Evolutionary conservation across 139 green algal genomes (phyloP), one percentile per base, ranked within the genome.

Genomic region (Chlamydomonas sp.): DNA sequence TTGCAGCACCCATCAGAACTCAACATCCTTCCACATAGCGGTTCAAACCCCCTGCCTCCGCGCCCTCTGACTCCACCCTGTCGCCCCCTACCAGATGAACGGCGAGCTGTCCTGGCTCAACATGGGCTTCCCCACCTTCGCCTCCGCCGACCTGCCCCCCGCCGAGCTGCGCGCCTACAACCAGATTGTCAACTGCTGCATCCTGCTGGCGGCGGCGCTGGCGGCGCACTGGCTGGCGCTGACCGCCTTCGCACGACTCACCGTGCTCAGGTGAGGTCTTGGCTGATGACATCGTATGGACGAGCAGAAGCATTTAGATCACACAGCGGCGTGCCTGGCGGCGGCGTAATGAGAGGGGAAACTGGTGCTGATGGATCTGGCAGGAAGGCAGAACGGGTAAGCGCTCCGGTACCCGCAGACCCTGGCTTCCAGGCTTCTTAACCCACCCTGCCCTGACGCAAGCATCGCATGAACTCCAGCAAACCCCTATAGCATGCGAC

Each of bases 101-200:
- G 8, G 3, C 62, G 73, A 75, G 5, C 83, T 87, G 62, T 7
- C 7, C 63, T 87, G 83, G 83, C 62, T 87, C 31, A 87, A 80
- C 72, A 72, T 87, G n/a, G 83, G 31, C 14, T 87, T 87, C 83
- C 64, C 62, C 62, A 87, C 83, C 63, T 8, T 87, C 8, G 2
- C 12, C 12, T 15, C 80, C 9, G n/a, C 49, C 72, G 80, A 80
- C 71, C 31, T 87, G 62, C 83, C 83, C 0, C 14, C 58, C n/a
- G 4, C 18, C 12, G 72, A 87, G 71, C 71, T 3, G 16, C 3
- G 7, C 0, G 83, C 83, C 62, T 81, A 81, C 83, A 87, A 87
- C 31, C 31, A 49, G 31, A 49, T 85, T 14, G 4, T 77, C 49
- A 85, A 85, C 66, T 4, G 1, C 5, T 20, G 15, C 5, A 2